Evolutionary conservation across 2,329 filamentous ascomycete species (phyloP), one percentile per base, ranked within the genome.

Genomic region (Juglanconis juglandina): DNA sequence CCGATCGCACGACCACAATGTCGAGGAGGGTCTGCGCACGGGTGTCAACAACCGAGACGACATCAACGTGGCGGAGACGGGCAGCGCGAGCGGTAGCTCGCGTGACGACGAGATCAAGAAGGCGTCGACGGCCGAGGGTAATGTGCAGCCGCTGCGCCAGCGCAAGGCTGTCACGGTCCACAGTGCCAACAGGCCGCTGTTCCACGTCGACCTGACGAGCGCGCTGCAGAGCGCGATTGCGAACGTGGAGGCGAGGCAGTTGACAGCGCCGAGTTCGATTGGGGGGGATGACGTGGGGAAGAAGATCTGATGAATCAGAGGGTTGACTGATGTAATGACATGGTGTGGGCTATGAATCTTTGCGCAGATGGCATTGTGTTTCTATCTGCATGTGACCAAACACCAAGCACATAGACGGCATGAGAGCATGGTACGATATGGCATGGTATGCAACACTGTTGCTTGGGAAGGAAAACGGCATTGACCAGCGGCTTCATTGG

Each of bases 191-290:
- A 79, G 91, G 67, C 94, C 95, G 4, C 83, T 97, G 66, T 98
- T 99, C 83, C 95, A 99, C 71, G 85, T 96, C 56, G 95, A 98
- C 72, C 76, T 98, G 55, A 95, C 91, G 4, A 92, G 88, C 69
- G 95, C 95, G 6, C 75, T 98, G 67, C 91, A 97, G 74, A 92
- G 88, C 67, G 94, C 92, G 3, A 85, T 97, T 68, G 86, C 88
- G 35, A 96, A 96, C 66, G 83, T 91, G 0, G 85, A 91, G 73
- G 81, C 79, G 0, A 76, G 81, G 56, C 58, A 46, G 49, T 61
- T 7, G 69, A 68, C n/a, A 69, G 68, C 8, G 53, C 61, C 6
- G 68, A 66, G 37, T 58, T 64, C 42, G 64, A 64, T 30, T 59
- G 67, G 46, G 33, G 64, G 48, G 58, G 65, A 47, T 68, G 50